phyloP scores from a whole-genome alignment of 2,329 filamentous ascomycete genomes.

The Fusarium pseudograminearum region DNA sequence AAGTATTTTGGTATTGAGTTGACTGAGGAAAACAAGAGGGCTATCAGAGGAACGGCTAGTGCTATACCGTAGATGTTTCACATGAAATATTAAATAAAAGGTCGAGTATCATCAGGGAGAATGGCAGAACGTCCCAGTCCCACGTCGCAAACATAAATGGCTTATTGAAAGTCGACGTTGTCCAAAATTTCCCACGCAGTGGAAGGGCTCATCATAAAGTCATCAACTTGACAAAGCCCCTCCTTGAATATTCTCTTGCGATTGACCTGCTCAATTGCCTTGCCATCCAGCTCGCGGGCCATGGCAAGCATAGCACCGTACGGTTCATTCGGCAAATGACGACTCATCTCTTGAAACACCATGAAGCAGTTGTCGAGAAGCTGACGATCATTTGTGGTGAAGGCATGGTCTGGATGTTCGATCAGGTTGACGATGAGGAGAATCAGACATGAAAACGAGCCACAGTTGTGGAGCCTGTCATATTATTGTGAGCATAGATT shows the following conservation, averaged over 20 bases:
- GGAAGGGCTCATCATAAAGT: constrained; percentile 21
- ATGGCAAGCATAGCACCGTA: constrained; percentile 22
- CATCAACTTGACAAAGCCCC: not conserved
- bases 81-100: no score
- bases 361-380: constrained; percentile 20
- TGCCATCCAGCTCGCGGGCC: constrained; percentile 28
- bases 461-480: constrained; percentile 36
- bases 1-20: constrained; percentile 23
- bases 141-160: no score
- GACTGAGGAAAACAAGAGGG: constrained; percentile 2
- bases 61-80: not conserved
- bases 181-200: constrained; percentile 27
- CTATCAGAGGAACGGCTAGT: constrained; percentile 18
- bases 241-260: not conserved
- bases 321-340: constrained; percentile 4
- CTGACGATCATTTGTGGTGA: constrained; percentile 1
- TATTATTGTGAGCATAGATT: not conserved
- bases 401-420: constrained; percentile 31
- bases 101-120: not conserved
- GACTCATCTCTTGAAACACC: constrained; percentile 1
- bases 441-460: constrained; percentile 29
- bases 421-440: constrained; percentile 41
- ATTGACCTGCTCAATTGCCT: constrained; percentile 33
- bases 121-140: not conserved
- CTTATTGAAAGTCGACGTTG: constrained; percentile 24